Evolutionary conservation across 805 yeast species (phyloP).

Genomic region (Ogataea philodendri): DNA sequence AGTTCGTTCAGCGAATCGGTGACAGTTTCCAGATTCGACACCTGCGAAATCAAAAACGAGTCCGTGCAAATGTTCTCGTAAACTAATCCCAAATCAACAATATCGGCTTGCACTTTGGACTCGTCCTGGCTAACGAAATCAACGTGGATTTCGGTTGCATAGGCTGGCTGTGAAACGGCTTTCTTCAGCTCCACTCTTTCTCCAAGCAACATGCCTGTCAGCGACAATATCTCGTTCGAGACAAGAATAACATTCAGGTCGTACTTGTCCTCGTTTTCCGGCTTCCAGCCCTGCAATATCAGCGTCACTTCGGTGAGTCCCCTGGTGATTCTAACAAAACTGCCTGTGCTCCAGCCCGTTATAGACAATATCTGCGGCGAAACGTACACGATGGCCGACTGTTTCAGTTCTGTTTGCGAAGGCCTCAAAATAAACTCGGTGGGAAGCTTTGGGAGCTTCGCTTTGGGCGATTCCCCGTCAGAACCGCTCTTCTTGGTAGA

Average conservation of each 20-base stretch:
- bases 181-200: conserved; percentile 43
- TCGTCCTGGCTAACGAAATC: conserved; percentile 19
- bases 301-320: conserved; percentile 25
- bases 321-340: conserved; percentile 27
- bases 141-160: conserved; percentile 25
- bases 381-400: conserved; percentile 23
- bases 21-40: conserved; percentile 6
- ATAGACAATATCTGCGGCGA: conserved; percentile 24
- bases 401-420: conserved; percentile 8
- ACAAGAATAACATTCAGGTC: conserved; percentile 29
- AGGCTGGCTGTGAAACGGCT: conserved; percentile 47
- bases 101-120: conserved; percentile 39
- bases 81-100: conserved; percentile 57
- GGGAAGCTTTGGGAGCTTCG: conserved; percentile 24
- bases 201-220: conserved; percentile 30
- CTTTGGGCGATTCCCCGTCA: conserved; percentile 8
- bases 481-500: conserved; percentile 17
- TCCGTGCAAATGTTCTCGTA: conserved; percentile 46
- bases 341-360: conserved; percentile 26
- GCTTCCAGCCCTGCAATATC: conserved; percentile 23
- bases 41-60: conserved; percentile 13
- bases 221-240: conserved; percentile 19
- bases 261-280: conserved; percentile 25
- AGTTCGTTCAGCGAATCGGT: conserved; percentile 5
- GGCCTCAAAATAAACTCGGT: conserved; percentile 34